Base-by-base conservation (phyloP, 2,329 filamentous ascomycete species). In the Nigrospora sphaerica region DNA sequence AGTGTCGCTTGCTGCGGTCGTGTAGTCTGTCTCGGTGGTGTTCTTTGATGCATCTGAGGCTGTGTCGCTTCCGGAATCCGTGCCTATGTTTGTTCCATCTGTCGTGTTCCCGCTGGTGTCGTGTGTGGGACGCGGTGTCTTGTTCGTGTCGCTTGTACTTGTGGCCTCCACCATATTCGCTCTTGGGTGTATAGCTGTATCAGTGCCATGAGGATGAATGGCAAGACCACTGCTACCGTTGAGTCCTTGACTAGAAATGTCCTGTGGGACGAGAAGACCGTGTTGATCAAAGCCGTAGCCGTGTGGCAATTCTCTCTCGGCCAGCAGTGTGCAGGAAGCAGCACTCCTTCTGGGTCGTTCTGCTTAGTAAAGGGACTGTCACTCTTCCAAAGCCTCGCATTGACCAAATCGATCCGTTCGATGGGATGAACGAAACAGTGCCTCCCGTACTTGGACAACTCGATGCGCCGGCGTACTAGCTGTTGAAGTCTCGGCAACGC, bases 401-500 rank as follows among this genome's bases (percentile, higher is more conserved):
- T 42, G 32, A 19, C 32, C 14, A 42, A 31, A 42, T 42, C 40
- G 32, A 31, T 42, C 40, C 28, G 40, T 34, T 42, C 40, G 40
- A 42, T 42, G 40, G 40, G 32, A 32, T 32, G 33, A 32, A 32
- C 17, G 40, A 32, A 42, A 17, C 31, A 17, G 32, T 32, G 40
- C 18, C 34, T 36, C 6, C 34, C 28, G 32, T 31, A 35, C 40
- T 23, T 23, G 31, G 32, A 33, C 32, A 42, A 32, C 40, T 35
- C 13, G 18, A 42, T 34, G 16, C 40, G 40, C 33, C 40, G 40
- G 33, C 31, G 18, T 31, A 42, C 40, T 19, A 42, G 32, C 33
- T 42, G 40, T 18, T 42, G 40, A 23, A 42, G 33, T 18, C 40
- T 42, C 23, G 39, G 40, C 40, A 42, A 18, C 33, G 40, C 40